These are phyloP conservation scores for Myxozyma mucilagina DNA, from an alignment of 805 yeast species.

Conservation along the genomic window DNA sequence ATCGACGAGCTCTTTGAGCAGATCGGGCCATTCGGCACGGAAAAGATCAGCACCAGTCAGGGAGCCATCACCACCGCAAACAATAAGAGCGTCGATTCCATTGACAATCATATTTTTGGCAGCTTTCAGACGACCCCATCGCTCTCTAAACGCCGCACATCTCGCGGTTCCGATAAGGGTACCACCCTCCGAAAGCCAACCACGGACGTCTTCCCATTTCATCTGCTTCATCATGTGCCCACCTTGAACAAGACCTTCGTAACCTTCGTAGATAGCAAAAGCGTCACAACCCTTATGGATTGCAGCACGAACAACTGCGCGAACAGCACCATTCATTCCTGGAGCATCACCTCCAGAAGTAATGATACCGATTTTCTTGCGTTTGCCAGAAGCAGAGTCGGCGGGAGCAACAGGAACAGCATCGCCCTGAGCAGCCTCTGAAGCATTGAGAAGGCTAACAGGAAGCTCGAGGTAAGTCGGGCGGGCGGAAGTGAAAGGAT, in stretches of 20 bases:
- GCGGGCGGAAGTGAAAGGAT: conserved; percentile 35
- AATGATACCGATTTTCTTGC: conserved; percentile 84
- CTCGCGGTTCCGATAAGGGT: conserved; percentile 96
- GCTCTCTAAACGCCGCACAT: conserved; percentile 79
- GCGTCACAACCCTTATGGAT: conserved; percentile 85
- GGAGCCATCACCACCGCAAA: conserved; percentile 99
- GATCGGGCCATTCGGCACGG: conserved; percentile 91
- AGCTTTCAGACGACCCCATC: conserved; percentile 78
- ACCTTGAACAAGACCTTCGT: conserved; percentile 87
- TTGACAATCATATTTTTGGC: conserved; percentile 79
- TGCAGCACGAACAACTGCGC: conserved; percentile 94
- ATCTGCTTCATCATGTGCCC: conserved; percentile 75
- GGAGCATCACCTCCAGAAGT: conserved; percentile 99
- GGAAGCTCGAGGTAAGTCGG: conserved; percentile 14
- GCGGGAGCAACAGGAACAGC: conserved; percentile 2
- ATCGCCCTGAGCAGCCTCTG: background rate
- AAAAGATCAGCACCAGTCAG: conserved; percentile 95
- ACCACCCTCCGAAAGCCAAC: conserved; percentile 91
- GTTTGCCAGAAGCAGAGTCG: conserved; percentile 27
- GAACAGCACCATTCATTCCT: conserved; percentile 95
- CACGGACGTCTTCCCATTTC: conserved; percentile 94
- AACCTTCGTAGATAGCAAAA: conserved; percentile 90
- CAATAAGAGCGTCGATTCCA: conserved; percentile 93
- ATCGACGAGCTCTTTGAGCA: conserved; percentile 67
- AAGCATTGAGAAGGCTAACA: conserved; percentile 8